Evolutionary conservation across 1,139 yeast species (phyloP).

Genomic region (Wickerhamiella infanticola): DNA sequence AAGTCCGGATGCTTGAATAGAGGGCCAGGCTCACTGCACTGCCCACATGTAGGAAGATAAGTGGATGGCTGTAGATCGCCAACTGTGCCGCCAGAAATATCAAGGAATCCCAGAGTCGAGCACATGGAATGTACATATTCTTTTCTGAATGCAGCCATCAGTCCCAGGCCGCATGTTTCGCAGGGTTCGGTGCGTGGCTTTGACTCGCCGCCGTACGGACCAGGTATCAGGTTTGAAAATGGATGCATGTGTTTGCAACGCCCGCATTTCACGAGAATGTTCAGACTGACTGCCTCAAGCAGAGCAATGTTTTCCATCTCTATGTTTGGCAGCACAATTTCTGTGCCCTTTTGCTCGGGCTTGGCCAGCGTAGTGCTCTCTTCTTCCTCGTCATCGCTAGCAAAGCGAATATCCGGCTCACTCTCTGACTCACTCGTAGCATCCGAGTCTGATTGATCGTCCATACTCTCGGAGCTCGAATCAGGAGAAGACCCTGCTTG

Average conservation of each 20-base stretch:
- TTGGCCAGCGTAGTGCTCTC: conserved; percentile 11
- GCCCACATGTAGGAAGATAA: conserved; percentile 26
- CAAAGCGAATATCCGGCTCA: not conserved
- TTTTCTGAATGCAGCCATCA: conserved; percentile 25
- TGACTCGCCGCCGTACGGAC: conserved; percentile 24
- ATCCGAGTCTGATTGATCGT: not conserved
- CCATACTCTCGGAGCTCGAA: not conserved
- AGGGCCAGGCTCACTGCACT: conserved; percentile 20
- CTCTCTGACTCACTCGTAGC: not conserved
- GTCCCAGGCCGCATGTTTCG: conserved; percentile 23
- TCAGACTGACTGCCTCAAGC: conserved; percentile 23
- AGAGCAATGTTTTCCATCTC: conserved; percentile 22
- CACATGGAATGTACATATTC: conserved; percentile 22
- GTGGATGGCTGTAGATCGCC: conserved; percentile 25
- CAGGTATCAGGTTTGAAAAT: conserved; percentile 21
- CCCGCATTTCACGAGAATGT: conserved; percentile 24
- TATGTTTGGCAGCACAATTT: conserved; percentile 21
- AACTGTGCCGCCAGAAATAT: conserved; percentile 25
- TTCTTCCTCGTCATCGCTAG: conserved; percentile 11
- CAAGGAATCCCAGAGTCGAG: conserved; percentile 25
- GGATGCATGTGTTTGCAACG: conserved; percentile 27
- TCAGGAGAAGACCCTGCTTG: not conserved
- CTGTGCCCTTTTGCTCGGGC: conserved; percentile 22
- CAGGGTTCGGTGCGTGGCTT: conserved; percentile 23
- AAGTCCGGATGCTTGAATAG: conserved; percentile 22